Evolutionary conservation across 148 eudicot species (phyloP).

Genomic region (Polygonum maritimum): DNA sequence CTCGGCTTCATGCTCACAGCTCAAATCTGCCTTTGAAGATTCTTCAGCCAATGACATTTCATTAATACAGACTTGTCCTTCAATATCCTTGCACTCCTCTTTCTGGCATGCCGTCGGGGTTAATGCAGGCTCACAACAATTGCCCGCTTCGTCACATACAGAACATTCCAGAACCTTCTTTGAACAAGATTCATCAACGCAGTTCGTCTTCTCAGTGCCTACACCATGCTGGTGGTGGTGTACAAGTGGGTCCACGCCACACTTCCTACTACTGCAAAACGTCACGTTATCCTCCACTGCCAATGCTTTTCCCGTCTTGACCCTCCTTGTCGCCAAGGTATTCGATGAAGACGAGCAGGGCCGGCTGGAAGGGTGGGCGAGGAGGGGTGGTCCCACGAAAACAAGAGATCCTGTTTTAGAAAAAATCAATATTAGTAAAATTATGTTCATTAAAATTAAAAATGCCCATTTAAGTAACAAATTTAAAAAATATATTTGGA

Average conservation of each 20-base stretch:
- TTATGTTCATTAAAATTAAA: no score
- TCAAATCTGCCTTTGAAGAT: not conserved
- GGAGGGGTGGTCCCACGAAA: no score
- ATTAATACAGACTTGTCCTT: not conserved
- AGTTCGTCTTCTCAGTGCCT: not conserved
- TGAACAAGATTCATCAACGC: not conserved
- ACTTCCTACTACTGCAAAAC: not conserved
- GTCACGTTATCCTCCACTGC: not conserved
- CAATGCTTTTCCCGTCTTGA: not conserved
- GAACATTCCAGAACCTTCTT: not conserved
- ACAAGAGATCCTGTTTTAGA: no score
- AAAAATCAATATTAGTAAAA: no score
- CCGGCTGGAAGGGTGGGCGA: no score
- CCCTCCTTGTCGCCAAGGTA: not conserved
- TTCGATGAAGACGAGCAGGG: not conserved
- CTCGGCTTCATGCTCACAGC: not conserved
- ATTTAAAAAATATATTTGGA: no score
- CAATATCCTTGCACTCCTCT: slow-evolving; percentile 6
- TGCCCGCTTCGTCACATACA: not conserved
- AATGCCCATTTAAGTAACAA: no score
- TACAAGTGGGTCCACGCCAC: slow-evolving; percentile 4
- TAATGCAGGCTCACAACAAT: not conserved
- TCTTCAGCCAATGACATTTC: not conserved
- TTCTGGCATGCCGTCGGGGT: not conserved
- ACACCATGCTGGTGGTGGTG: not conserved